Percentiles rank a stretch among this genome's conserved stretches.
phyloP scores from a whole-genome alignment of 768 basidiomycete species.

The Suillus subaureus region DNA sequence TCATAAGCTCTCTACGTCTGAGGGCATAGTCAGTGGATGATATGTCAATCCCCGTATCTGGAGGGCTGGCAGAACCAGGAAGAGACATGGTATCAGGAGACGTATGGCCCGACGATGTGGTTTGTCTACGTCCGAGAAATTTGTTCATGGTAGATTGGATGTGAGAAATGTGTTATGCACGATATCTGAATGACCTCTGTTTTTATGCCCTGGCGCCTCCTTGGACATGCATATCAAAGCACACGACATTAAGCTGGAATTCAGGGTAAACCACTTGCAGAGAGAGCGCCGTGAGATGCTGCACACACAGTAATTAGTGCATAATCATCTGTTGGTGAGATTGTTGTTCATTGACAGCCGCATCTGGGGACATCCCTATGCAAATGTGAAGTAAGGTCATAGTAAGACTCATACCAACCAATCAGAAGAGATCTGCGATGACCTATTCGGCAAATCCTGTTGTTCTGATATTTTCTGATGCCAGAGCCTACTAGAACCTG shows the following conservation, averaged over 20 bases:
- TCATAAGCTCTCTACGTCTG: conserved; percentile 42
- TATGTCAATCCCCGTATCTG: conserved; percentile 15
- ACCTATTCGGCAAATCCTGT: not conserved
- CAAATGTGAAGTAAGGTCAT: not conserved
- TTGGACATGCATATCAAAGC: not conserved
- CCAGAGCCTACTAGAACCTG: not conserved
- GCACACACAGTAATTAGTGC: not conserved
- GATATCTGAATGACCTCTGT: not conserved
- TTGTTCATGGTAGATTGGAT: not conserved
- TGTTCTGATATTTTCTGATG: not conserved
- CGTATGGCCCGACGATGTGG: not conserved
- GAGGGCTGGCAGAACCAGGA: not conserved
- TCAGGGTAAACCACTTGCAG: not conserved
- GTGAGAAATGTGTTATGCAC: not conserved
- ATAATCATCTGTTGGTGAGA: not conserved
- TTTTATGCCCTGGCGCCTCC: not conserved
- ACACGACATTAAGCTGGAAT: not conserved
- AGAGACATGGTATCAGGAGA: conserved; percentile 2
- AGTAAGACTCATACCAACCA: not conserved
- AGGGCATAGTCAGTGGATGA: conserved; percentile 42
- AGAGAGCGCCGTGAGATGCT: not conserved
- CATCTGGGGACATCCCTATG: not conserved
- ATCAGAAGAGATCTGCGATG: not conserved
- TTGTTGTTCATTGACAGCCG: not conserved
- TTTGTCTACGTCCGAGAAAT: not conserved